Conservation (phyloP, 2,329 filamentous ascomycete genomes). For the Endoconidiophora polonica region DNA sequence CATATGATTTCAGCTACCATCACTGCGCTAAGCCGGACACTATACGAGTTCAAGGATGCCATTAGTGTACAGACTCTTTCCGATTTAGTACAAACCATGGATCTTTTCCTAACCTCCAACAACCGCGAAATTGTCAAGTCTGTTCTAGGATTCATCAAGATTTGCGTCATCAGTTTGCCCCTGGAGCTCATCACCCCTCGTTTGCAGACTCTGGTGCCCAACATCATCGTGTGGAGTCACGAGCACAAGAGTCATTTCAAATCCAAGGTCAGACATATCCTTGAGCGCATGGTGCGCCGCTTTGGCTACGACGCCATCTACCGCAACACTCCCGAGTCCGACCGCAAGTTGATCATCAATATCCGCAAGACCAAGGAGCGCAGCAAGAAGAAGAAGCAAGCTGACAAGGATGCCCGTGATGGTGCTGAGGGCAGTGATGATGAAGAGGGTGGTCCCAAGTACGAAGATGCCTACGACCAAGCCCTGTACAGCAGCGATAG, state of each 20-base stretch:
- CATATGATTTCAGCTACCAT: constrained; percentile 98
- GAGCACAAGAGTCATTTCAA: constrained; percentile 97
- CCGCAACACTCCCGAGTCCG: constrained; percentile 64
- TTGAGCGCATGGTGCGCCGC: constrained; percentile 82
- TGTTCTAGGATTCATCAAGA: constrained; percentile 91
- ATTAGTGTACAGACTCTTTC: constrained; percentile 54
- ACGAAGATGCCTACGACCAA: constrained; percentile 88
- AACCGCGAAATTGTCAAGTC: constrained; percentile 94
- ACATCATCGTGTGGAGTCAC: constrained; percentile 88
- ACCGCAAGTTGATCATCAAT: constrained; percentile 80
- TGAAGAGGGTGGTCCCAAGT: constrained; percentile 35
- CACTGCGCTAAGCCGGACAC: constrained; percentile 78
- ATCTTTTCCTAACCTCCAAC: constrained; percentile 88
- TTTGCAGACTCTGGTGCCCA: constrained; percentile 63
- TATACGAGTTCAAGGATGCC: constrained; percentile 72
- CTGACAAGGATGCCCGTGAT: constrained; percentile 34
- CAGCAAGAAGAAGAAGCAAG: constrained; percentile 75
- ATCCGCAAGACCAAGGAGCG: constrained; percentile 92
- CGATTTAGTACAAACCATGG: constrained; percentile 86
- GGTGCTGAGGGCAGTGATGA: constrained; percentile 17
- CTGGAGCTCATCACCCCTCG: constrained; percentile 62
- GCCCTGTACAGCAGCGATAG: constrained; percentile 77
- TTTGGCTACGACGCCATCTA: constrained; percentile 75
- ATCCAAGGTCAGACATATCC: constrained; percentile 92
- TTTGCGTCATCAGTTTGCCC: constrained; percentile 76